Evolutionary conservation across 2,329 filamentous ascomycete species (phyloP), one percentile per base, ranked within the genome.

Genomic region (Aspergillus sp.): DNA sequence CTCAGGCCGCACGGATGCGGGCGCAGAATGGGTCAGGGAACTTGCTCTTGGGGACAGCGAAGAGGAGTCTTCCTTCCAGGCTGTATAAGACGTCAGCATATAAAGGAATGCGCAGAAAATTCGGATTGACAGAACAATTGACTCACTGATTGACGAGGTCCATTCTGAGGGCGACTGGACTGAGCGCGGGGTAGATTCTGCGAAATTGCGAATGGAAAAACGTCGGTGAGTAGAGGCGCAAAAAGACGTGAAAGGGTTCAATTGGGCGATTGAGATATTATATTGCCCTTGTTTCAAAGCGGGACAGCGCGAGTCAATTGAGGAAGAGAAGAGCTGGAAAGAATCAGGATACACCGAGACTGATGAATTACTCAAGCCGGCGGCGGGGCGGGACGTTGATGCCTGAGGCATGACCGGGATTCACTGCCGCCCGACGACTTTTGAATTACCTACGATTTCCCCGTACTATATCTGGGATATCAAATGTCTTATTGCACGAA

Each of bases 41-140:
- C 90, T 81, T 80, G 93, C 91, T 99, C 81, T 99, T 99, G 60
- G 95, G 95, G n/a, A 99, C 91, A 61, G 95, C 95, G 73, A 99
- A 97, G 62, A 98, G 85, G 56, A 98, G 84, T 64, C 95, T 89
- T 71, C 93, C 93, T 82, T 95, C 91, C 73, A 97, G 84, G 80
- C 92, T 96, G 64, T 66, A 71, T 55, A 67, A 7, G 56, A 71
- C 75, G 69, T 75, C 73, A 63, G 61, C 58, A 45, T 56, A 56
- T 59, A 56, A 55, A 45, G 26, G 45, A 57, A 26, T 50, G 13
- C 22, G 36, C 30, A 44, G 26, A 15, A 3, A 32, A 53, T 52
- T 47, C 36, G 11, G 47, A 52, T 60, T 59, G 49, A 8, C 8
- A 20, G 32, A 47, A 48, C 30, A 45, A 53, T 64, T 69, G 64